Conservation (phyloP, 2,329 filamentous ascomycete species). For the Phaeosphaeriaceae sp. region DNA sequence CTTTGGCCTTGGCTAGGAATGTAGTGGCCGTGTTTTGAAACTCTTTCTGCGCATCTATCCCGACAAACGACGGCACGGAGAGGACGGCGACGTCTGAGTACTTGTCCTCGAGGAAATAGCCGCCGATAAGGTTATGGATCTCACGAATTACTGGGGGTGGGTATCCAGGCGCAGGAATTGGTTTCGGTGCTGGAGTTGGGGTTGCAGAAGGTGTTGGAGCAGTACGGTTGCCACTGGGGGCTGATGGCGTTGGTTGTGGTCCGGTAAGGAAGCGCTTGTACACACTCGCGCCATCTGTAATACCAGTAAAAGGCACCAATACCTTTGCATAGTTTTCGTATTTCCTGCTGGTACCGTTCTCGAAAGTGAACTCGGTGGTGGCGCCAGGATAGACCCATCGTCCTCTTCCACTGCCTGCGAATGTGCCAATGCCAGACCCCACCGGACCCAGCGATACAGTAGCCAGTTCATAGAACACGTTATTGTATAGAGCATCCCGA, state of each 20-base stretch:
- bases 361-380: slow-evolving; percentile 53
- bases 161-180: slow-evolving; percentile 51
- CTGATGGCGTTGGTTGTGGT: slow-evolving; percentile 26
- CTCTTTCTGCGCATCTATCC: slow-evolving; percentile 33
- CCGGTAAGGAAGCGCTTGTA: slow-evolving; percentile 47
- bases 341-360: slow-evolving; percentile 51
- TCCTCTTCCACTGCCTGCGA: slow-evolving; percentile 53
- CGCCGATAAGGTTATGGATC: slow-evolving; percentile 52
- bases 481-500: slow-evolving; percentile 63
- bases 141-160: slow-evolving; percentile 53
- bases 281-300: slow-evolving; percentile 51
- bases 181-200: slow-evolving; percentile 23
- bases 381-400: slow-evolving; percentile 52
- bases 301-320: slow-evolving; percentile 48
- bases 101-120: slow-evolving; percentile 54
- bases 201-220: slow-evolving; percentile 22
- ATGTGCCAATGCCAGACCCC: slow-evolving; percentile 53
- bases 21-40: slow-evolving; percentile 53
- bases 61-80: slow-evolving; percentile 52
- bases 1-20: slow-evolving; percentile 53
- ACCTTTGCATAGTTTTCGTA: slow-evolving; percentile 55
- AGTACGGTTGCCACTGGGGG: slow-evolving; percentile 11
- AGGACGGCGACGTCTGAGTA: slow-evolving; percentile 57
- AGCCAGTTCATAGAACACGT: slow-evolving; percentile 55
- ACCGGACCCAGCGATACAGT: slow-evolving; percentile 50